Evolutionary conservation across 352 stramenopile species (phyloP).

Genomic region (Peronospora farinosa): DNA sequence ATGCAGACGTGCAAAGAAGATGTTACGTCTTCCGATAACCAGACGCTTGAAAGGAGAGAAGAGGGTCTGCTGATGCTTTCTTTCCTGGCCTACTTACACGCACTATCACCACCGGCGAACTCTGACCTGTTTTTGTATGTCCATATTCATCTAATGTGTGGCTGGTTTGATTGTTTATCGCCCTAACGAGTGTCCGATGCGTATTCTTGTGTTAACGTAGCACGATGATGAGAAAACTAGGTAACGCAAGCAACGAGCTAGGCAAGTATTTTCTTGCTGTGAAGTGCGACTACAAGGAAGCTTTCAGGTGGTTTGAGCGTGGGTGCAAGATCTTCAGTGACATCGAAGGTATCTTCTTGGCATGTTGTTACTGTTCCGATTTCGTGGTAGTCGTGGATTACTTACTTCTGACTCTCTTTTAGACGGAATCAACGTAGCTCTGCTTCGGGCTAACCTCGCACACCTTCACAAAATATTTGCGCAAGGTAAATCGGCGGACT

Average conservation of each 20-base stretch:
- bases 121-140: constrained; percentile 84
- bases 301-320: constrained; percentile 74
- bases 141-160: background rate
- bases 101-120: constrained; percentile 52
- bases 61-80: constrained; percentile 44
- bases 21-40: constrained; percentile 1
- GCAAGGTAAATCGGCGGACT: constrained; percentile 33
- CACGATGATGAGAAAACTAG: constrained; percentile 81
- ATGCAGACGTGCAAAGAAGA: constrained; percentile 11
- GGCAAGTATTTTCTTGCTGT: constrained; percentile 60
- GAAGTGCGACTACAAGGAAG: constrained; percentile 41
- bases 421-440: constrained; percentile 76
- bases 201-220: constrained; percentile 30
- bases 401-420: background rate
- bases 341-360: constrained; percentile 53
- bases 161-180: constrained; percentile 2
- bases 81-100: constrained; percentile 62
- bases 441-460: constrained; percentile 73
- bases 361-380: background rate
- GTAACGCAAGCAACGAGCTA: constrained; percentile 80
- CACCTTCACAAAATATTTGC: constrained; percentile 84
- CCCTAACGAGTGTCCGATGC: constrained; percentile 9
- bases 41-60: constrained; percentile 9
- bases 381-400: constrained; percentile 1
- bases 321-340: constrained; percentile 73